Base-by-base conservation (phyloP, 345 rosid genomes). In the Hibiscus syriacus region DNA sequence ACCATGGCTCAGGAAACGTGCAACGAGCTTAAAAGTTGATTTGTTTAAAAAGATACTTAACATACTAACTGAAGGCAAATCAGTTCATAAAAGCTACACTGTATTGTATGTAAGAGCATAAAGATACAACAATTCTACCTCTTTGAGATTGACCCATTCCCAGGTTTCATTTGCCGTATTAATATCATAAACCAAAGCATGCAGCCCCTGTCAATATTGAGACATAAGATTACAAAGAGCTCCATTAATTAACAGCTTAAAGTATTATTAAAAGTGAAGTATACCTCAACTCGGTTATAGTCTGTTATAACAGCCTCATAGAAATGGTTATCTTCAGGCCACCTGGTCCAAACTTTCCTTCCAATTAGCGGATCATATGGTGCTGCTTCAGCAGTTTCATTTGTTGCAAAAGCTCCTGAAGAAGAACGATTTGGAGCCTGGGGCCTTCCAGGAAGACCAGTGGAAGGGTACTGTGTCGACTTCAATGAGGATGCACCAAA, bases 81-180 rank as follows among this genome's bases (percentile, higher is more conserved):
- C 22, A 29, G 3, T 2, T 17, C 8, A 14, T 12, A 67, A 55
- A 43, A 20, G 5, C 0, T 41, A 53, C 11, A 6, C 46, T 46
- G 49, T 25, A 36, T 25, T 14, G 19, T 3, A 41, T 36, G 63
- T 38, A 23, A 17, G 39, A 57, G 22, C 38, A 36, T 22, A 13
- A 52, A 68, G 46, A 5, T 53, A 16, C 25, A 26, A 49, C 10
- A 45, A 64, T 62, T 56, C 72, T 85, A 91, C 99, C 97, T 91
- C 98, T 87, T 88, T 91, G 73, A 91, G 97, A 82, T 94, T 81
- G 74, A 94, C 97, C 98, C 96, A 91, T 77, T 94, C 98, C 95
- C 92, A 89, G 9, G 97, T 87, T 87, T 91, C 96, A 70, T 81
- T 73, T 23, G 74, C 79, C 12, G 98, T 82, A 72, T 82, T 81